These are phyloP conservation scores for Parachaetomium inaequale DNA, from an alignment of 495 filamentous ascomycete genomes.

Conservation along the genomic window DNA sequence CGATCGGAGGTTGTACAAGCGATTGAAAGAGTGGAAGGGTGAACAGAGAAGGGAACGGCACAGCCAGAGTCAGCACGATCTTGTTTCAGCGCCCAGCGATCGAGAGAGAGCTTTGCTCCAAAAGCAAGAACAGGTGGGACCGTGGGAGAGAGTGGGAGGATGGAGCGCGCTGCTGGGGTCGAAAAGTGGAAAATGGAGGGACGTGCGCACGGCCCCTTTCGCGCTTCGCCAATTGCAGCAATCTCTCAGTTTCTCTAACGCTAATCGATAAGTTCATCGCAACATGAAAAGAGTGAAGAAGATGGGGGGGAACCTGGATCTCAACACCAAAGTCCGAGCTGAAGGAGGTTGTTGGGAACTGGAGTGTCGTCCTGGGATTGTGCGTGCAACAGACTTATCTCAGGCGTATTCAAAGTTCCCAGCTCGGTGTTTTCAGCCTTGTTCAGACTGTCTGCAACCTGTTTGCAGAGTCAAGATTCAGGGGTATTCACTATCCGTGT, in stretches of 20 bases:
- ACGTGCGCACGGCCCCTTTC: neutral
- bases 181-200: neutral
- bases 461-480: too few species aligned
- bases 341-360: too few species aligned
- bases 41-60: neutral
- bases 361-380: too few species aligned
- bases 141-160: neutral
- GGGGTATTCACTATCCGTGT: too few species aligned
- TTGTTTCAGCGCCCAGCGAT: neutral
- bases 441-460: too few species aligned
- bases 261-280: neutral
- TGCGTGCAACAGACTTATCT: too few species aligned
- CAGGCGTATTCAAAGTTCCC: too few species aligned
- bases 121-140: neutral
- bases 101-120: neutral
- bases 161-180: neutral
- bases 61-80: neutral
- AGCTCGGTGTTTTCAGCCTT: too few species aligned
- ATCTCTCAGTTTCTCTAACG: too few species aligned
- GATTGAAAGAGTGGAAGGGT: neutral
- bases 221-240: slow-evolving; percentile 1
- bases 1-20: neutral
- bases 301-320: too few species aligned
- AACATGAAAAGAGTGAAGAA: neutral
- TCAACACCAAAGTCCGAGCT: too few species aligned